Evolutionary conservation across 768 basidiomycete genomes (phyloP).

Genomic region (Tulasnella calospora): DNA sequence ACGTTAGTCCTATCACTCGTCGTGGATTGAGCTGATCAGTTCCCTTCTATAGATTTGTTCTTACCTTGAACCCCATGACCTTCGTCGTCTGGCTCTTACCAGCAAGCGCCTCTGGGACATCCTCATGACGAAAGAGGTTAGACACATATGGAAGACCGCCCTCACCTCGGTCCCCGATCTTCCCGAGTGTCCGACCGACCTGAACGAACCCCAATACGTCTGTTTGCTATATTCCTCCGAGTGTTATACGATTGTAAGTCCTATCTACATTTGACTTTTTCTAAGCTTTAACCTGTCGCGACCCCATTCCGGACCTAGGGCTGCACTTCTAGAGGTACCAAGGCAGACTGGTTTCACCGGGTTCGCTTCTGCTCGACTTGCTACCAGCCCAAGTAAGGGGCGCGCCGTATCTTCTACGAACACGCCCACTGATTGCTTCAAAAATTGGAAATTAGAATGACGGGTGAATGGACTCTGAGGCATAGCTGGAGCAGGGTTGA

Average conservation of each 20-base stretch:
- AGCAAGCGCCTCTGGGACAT: conserved; percentile 10
- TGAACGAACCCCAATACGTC: conserved; percentile 26
- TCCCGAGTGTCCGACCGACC: conserved; percentile 23
- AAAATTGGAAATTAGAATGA: not conserved
- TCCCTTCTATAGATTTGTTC: conserved; percentile 12
- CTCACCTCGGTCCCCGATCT: not conserved
- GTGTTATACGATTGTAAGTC: conserved; percentile 1
- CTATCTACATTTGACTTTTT: not conserved
- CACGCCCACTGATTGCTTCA: not conserved
- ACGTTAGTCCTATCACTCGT: too few species aligned
- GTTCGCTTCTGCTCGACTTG: conserved; percentile 1
- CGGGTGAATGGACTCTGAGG: not conserved
- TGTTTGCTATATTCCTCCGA: conserved; percentile 11
- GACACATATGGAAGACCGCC: conserved; percentile 20
- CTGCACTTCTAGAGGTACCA: not conserved
- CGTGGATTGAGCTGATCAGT: not conserved
- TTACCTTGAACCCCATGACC: conserved; percentile 17
- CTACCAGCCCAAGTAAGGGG: conserved; percentile 4
- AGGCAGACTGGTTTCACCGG: not conserved
- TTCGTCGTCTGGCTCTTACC: conserved; percentile 20
- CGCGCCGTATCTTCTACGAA: not conserved
- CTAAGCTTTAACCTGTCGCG: not conserved
- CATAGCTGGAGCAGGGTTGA: not conserved
- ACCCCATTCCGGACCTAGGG: not conserved
- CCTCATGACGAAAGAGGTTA: conserved; percentile 4